A percentile compares a stretch with the other conserved stretches of the same genome.
Evolutionary conservation across 2,329 filamentous ascomycete species (phyloP).

Genomic region (Trichoderma sp.): DNA sequence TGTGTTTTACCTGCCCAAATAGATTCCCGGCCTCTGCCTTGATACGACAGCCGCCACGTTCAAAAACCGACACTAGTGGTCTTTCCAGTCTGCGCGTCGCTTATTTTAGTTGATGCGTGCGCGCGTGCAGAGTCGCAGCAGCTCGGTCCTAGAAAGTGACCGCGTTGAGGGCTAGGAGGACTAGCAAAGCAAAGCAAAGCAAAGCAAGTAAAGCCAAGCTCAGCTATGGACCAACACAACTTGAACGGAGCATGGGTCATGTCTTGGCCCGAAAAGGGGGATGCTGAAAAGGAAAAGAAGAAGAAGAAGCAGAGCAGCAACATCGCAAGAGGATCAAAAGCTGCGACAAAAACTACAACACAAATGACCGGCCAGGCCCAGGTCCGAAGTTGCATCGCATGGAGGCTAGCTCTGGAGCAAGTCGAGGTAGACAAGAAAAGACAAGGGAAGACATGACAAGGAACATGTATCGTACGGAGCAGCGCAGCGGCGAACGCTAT

Average conservation of each 20-base stretch:
- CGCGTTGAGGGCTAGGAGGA: background rate
- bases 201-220: background rate
- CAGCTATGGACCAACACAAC: background rate
- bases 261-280: background rate
- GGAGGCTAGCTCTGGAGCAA: background rate
- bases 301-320: background rate
- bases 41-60: slow-evolving; percentile 7
- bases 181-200: background rate
- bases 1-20: slow-evolving; percentile 14
- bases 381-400: slow-evolving; percentile 5
- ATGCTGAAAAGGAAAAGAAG: background rate
- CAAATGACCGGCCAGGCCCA: background rate
- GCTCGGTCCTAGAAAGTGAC: background rate
- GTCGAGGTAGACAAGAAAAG: background rate
- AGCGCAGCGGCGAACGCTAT: background rate
- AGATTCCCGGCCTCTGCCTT: background rate
- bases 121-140: slow-evolving; percentile 2
- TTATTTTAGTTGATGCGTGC: slow-evolving; percentile 19
- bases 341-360: background rate
- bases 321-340: background rate
- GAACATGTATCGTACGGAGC: background rate
- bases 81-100: slow-evolving; percentile 12
- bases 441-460: too few relatives aligned
- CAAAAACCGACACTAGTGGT: background rate
- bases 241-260: background rate